A percentile compares a stretch with the other conserved stretches of the same genome.
Evolutionary conservation across 305 asterid genomes (phyloP).

Genomic region (Fraxinus dipetala): DNA sequence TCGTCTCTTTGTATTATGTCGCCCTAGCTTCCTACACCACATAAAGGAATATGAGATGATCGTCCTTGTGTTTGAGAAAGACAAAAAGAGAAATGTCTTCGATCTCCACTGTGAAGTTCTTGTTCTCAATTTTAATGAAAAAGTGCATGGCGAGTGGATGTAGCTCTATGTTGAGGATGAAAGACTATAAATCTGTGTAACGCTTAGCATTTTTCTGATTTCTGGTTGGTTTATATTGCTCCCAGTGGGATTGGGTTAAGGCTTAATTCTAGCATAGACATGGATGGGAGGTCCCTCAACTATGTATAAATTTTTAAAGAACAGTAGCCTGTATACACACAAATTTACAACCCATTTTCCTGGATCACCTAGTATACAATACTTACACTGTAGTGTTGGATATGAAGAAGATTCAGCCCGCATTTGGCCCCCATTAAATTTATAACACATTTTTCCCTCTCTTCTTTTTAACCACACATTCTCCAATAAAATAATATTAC

Average conservation of each 20-base stretch:
- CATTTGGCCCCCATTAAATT: neutral
- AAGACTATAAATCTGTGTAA: neutral
- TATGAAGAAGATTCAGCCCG: neutral
- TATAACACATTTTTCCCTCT: neutral
- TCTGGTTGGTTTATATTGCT: neutral
- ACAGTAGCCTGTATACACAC: neutral
- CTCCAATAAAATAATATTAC: neutral
- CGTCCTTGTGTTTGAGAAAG: neutral
- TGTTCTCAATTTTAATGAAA: neutral
- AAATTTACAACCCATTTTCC: neutral
- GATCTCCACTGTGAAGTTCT: neutral
- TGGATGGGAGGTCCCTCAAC: neutral
- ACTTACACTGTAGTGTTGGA: neutral
- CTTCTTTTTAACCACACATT: too few species aligned
- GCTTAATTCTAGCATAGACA: neutral
- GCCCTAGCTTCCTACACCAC: neutral
- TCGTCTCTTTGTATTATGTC: neutral
- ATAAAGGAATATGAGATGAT: neutral
- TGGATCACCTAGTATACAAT: neutral
- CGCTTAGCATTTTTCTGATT: neutral
- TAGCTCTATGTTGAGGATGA: neutral
- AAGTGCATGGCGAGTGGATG: neutral
- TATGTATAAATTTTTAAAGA: neutral
- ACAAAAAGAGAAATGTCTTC: neutral
- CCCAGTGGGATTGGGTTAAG: neutral